Evolutionary conservation across 257 asterid genomes (phyloP).

Genomic region (Eustoma russellianum): DNA sequence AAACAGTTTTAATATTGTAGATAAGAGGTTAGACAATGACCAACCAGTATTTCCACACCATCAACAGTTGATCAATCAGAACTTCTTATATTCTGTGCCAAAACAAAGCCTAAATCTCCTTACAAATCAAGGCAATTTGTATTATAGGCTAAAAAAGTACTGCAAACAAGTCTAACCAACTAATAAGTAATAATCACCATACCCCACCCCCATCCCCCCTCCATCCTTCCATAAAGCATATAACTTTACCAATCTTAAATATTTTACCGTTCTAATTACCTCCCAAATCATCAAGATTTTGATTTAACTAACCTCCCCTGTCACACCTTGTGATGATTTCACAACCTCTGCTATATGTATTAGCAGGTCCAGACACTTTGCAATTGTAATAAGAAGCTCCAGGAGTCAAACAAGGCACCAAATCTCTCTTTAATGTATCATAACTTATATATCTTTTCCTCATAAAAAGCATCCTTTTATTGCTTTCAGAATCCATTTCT

Average conservation of each 20-base stretch:
- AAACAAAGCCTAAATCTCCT: conserved; percentile 9
- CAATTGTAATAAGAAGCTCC: conserved; percentile 83
- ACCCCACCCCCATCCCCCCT: conserved; percentile 1
- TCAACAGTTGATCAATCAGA: too few species aligned
- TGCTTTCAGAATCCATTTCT: conserved; percentile 54
- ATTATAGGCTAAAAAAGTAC: neutral
- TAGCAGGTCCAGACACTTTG: conserved; percentile 43
- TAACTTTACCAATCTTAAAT: neutral
- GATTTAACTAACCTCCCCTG: conserved; percentile 21
- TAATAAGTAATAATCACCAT: too few species aligned
- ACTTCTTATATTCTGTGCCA: neutral
- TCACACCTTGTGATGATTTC: conserved; percentile 85
- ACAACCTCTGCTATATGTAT: conserved; percentile 66
- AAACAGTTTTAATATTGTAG: too few species aligned
- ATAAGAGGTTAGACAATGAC: too few species aligned
- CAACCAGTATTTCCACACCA: neutral
- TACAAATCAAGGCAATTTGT: neutral
- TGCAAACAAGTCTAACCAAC: too few species aligned
- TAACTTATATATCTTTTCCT: conserved; percentile 59
- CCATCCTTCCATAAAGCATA: neutral
- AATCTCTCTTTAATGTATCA: conserved; percentile 57
- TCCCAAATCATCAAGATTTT: neutral
- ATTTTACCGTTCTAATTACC: neutral
- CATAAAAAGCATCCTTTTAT: conserved; percentile 46
- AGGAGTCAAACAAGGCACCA: conserved; percentile 70